Evolutionary conservation across 768 basidiomycete genomes (phyloP).

Genomic region (Mrakia hoshinonis): DNA sequence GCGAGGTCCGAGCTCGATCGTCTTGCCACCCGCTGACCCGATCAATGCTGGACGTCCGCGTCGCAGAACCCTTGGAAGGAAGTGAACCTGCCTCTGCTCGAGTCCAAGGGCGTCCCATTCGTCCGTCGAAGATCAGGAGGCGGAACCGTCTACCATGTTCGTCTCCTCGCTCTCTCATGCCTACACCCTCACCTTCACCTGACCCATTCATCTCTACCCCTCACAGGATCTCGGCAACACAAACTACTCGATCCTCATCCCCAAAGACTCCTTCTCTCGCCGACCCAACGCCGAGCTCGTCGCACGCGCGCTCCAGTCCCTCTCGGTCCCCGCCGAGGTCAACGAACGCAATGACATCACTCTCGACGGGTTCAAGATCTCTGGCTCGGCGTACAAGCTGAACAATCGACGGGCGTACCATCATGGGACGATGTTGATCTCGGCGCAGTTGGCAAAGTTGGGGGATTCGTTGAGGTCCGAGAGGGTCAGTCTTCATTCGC

Average conservation of each 20-base stretch:
- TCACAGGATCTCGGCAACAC: conserved; percentile 88
- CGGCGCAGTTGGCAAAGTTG: conserved; percentile 62
- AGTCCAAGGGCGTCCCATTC: conserved; percentile 55
- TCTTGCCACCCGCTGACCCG: background rate
- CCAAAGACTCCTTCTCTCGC: conserved; percentile 70
- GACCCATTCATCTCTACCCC: background rate
- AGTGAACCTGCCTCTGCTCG: conserved; percentile 61
- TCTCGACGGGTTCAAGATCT: conserved; percentile 45
- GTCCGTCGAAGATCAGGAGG: conserved; percentile 83
- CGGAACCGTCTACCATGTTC: conserved; percentile 90
- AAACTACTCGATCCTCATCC: conserved; percentile 89
- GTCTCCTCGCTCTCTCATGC: conserved; percentile 36
- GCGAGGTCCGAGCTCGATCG: background rate
- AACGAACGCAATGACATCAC: conserved; percentile 22
- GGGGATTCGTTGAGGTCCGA: conserved; percentile 54
- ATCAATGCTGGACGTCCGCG: background rate
- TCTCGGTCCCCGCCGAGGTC: conserved; percentile 59
- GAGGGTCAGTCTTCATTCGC: conserved; percentile 33
- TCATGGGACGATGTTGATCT: conserved; percentile 96
- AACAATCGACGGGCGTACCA: conserved; percentile 84
- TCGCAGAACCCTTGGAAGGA: conserved; percentile 92
- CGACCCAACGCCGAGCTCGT: conserved; percentile 67
- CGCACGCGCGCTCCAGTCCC: conserved; percentile 56
- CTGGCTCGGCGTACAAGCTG: conserved; percentile 96
- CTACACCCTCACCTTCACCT: background rate